Evolutionary conservation across 257 asterid species (phyloP), one percentile per base, ranked within the genome.

Genomic region (Salvia miltiorrhiza): DNA sequence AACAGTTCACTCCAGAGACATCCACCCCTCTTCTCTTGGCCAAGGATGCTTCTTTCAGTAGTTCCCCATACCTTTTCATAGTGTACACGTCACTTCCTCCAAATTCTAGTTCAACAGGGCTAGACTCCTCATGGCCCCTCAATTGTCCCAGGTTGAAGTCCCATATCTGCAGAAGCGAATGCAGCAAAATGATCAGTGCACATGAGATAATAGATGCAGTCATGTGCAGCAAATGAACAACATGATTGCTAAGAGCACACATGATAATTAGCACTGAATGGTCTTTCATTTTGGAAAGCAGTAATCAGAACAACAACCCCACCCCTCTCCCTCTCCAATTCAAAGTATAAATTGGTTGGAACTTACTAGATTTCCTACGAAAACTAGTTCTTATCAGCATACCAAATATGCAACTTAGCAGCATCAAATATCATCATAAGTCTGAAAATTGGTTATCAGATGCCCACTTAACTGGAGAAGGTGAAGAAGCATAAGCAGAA

Each of bases 91-190:
- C 90, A 63, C 59, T 81, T 45, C 80, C 82, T 77, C 82, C 84
- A 73, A 79, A 86, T 28, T 83, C 96, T 20, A 74, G 66, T 61
- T 90, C 95, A 40, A 74, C 41, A 28, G 86, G 35, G 73, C 75
- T 72, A 49, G 86, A 64, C 66, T 86, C 92, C 13, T 86, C 90
- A 28, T 74, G 84, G 59, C 79, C 81, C 78, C 96, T 89, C 61
- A 81, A 77, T 74, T 78, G 84, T 53, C 96, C 97, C 70, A 86
- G 78, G 68, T 93, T 90, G 77, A 93, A 90, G 81, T 93, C 99
- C 99, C 99, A 93, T 79, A 93, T 93, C 97, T 92, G 84, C 84
- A 30, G 11, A 81, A 65, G 40, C 24, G 26, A 65, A 37, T n/a
- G 20, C 55, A 76, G 33, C 57, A 43, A 20, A 28, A 63, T 37